Conservation (phyloP, 225 moss, liverwort and hornwort genomes). For the Pseudoscleropodium purum region DNA sequence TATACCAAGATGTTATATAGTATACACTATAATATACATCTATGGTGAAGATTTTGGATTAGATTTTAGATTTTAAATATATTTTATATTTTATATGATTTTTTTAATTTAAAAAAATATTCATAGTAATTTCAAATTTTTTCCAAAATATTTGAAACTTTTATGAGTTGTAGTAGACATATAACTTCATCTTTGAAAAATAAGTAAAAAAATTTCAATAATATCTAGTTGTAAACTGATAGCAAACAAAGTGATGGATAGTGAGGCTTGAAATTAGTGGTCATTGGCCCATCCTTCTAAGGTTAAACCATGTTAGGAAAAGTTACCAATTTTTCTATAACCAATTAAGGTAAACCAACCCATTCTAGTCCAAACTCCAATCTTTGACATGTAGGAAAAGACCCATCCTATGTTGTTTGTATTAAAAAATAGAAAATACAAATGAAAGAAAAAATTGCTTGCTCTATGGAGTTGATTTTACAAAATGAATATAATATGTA, state of each 20-base stretch:
- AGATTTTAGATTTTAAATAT: too few relatives aligned
- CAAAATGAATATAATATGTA: too few relatives aligned
- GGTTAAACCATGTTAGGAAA: not conserved
- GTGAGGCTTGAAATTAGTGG: not conserved
- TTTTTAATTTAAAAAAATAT: too few relatives aligned
- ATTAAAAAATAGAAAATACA: not conserved
- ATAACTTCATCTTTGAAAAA: not conserved
- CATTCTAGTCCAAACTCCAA: not conserved
- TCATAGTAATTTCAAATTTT: too few relatives aligned
- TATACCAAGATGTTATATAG: not conserved
- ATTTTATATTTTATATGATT: too few relatives aligned
- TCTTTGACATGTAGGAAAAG: too few relatives aligned
- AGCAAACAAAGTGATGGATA: not conserved
- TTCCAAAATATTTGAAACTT: too few relatives aligned
- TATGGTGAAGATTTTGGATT: not conserved
- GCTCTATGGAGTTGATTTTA: too few relatives aligned
- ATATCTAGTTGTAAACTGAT: too few relatives aligned
- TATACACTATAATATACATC: too few relatives aligned
- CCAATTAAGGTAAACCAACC: rapidly evolving
- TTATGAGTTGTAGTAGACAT: not conserved
- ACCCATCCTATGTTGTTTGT: rapidly evolving
- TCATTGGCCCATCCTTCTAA: rapidly evolving
- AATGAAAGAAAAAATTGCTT: not conserved
- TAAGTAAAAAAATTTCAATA: too few relatives aligned
- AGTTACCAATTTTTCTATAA: too few relatives aligned